Percentiles rank a stretch among this genome's conserved stretches.
Evolutionary conservation across 2,329 filamentous ascomycete species (phyloP).

Genomic region (Stemphylium beticola): DNA sequence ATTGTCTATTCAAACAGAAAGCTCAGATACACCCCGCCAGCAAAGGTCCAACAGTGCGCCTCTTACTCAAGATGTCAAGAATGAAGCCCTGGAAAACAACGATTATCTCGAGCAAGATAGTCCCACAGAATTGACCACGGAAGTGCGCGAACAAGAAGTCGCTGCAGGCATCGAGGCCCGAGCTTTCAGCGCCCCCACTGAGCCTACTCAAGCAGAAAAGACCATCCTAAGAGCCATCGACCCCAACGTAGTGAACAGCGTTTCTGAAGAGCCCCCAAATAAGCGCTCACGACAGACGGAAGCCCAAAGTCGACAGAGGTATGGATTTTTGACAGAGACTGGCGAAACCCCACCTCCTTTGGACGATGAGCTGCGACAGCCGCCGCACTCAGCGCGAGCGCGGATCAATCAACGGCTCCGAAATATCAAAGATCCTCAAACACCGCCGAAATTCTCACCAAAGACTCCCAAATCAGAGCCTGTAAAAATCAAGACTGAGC

Average conservation of each 20-base stretch:
- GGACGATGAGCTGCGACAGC: slow-evolving; percentile 21
- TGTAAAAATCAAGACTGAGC: slow-evolving; percentile 23
- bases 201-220: slow-evolving; percentile 1
- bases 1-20: slow-evolving; percentile 15
- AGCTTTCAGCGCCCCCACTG: slow-evolving; percentile 30
- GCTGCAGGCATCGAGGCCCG: slow-evolving; percentile 19
- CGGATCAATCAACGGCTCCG: slow-evolving; percentile 34
- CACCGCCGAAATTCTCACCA: slow-evolving; percentile 16
- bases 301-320: slow-evolving; percentile 12
- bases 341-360: slow-evolving; percentile 28
- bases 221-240: slow-evolving; percentile 33
- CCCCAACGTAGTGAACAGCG: slow-evolving; percentile 28
- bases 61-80: slow-evolving; percentile 25
- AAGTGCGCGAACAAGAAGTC: background rate
- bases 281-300: slow-evolving; percentile 29
- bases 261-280: slow-evolving; percentile 17
- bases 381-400: slow-evolving; percentile 32
- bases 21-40: slow-evolving; percentile 22
- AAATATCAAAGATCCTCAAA: slow-evolving; percentile 16
- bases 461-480: slow-evolving; percentile 16
- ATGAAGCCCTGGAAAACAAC: slow-evolving; percentile 8
- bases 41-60: slow-evolving; percentile 41
- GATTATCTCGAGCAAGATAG: background rate
- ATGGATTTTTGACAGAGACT: slow-evolving; percentile 34
- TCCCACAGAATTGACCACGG: background rate